Base-by-base conservation (phyloP, 345 rosid genomes). In the Sapria himalayana region DNA sequence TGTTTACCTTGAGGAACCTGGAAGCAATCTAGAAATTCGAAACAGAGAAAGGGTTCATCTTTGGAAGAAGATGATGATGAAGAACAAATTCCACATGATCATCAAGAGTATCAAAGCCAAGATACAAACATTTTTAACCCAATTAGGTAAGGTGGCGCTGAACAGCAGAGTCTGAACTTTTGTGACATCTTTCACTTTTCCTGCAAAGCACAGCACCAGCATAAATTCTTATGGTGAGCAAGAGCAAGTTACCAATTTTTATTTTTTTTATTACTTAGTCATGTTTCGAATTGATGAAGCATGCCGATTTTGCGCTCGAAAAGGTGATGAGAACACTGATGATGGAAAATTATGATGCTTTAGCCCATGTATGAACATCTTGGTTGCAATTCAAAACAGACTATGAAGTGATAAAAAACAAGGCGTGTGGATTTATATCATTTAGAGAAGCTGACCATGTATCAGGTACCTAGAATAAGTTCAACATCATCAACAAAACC, bases 131-230 rank as follows among this genome's bases (percentile, higher is more conserved):
- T 64, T 39, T 66, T 91, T 57, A 66, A 84, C 93, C 99, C 99
- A 91, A 29, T 9, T 3, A 13, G 93, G 99, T 40, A 91, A 58
- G 33, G 99, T 91, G 14, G 95, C 99, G 66, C 99, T 91, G 62
- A 91, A 91, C 50, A 91, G 99, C 65, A 91, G 89, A 3, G 99
- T 91, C 71, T 77, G 93, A 48, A 91, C 99, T 52, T 84, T 84
- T 43, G 25, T 80, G 36, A 68, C 64, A 52, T 91, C 95, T 45
- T 54, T 60, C 19, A 91, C 95, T 57, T 91, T 80, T 41, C 99
- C 99, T 89, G 63, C 48, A 48, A 55, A 49, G 33, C 16, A 35
- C 11, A 25, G 24, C n/a, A 41, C 25, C 25, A 16, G 40, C 2
- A 40, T 40, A 52, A 39, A 24, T 49, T 15, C 18, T n/a, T n/a